phyloP scores from a whole-genome alignment of 139 green algal species.

The Chlamydomonas incerta region DNA sequence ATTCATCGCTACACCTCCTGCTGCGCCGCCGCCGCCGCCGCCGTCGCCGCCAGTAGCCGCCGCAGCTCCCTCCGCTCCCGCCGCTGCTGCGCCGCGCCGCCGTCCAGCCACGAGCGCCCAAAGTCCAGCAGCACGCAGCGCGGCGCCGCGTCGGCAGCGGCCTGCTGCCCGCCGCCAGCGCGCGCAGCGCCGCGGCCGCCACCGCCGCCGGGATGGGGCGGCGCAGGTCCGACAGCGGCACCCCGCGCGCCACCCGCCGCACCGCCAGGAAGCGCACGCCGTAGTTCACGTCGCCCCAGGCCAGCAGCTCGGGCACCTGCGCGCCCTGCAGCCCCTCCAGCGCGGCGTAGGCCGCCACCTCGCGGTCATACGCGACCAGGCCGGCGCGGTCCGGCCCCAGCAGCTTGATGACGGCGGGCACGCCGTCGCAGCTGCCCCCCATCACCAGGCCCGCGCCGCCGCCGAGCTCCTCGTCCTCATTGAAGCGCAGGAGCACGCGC shows the following conservation, averaged over 20 bases:
- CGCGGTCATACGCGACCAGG: too few species aligned
- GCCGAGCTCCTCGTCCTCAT: too few species aligned
- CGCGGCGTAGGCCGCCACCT: too few species aligned
- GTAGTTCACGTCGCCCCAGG: background rate
- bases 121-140: conserved; percentile 14
- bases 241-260: background rate
- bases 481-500: too few species aligned
- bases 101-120: conserved; percentile 5
- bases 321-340: too few species aligned
- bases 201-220: background rate
- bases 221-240: background rate
- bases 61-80: background rate
- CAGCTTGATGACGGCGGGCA: too few species aligned
- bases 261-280: background rate
- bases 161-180: background rate
- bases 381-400: too few species aligned
- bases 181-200: background rate
- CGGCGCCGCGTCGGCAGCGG: background rate
- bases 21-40: too few species aligned
- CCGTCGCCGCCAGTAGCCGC: background rate
- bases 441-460: too few species aligned
- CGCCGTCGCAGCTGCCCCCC: too few species aligned
- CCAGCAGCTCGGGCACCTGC: too few species aligned
- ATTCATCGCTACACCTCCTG: too few species aligned
- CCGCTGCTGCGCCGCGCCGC: background rate